Conservation (phyloP, 2,329 filamentous ascomycete species). For the Penicillium sp. region DNA sequence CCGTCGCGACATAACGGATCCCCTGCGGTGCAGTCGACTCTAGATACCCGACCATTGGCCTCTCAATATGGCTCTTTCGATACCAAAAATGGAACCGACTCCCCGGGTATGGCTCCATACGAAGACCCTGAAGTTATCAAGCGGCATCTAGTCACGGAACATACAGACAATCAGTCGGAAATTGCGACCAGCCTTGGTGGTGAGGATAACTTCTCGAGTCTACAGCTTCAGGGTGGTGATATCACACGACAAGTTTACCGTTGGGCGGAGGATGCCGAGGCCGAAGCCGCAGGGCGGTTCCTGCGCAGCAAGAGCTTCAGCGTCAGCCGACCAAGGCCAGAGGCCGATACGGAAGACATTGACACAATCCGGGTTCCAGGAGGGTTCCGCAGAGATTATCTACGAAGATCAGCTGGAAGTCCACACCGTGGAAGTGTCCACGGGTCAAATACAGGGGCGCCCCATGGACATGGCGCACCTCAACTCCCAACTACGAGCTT, state of each 20-base stretch:
- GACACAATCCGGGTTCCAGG: slow-evolving; percentile 89
- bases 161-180: slow-evolving; percentile 33
- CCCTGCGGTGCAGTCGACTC: slow-evolving; percentile 53
- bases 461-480: slow-evolving; percentile 43
- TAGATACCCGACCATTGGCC: slow-evolving; percentile 53
- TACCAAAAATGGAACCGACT: slow-evolving; percentile 46
- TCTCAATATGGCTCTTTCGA: slow-evolving; percentile 88
- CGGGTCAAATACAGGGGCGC: slow-evolving; percentile 39
- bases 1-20: slow-evolving; percentile 57
- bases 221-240: slow-evolving; percentile 90
- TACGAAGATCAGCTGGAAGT: slow-evolving; percentile 72
- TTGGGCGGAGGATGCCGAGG: slow-evolving; percentile 87
- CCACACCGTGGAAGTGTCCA: slow-evolving; percentile 51
- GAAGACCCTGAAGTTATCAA: slow-evolving; percentile 92
- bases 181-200: slow-evolving; percentile 44
- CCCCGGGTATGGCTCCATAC: slow-evolving; percentile 54
- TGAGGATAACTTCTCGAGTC: slow-evolving; percentile 86
- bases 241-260: slow-evolving; percentile 93
- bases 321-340: slow-evolving; percentile 71
- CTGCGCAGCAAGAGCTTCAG: slow-evolving; percentile 88
- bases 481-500: slow-evolving; percentile 87
- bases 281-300: slow-evolving; percentile 57
- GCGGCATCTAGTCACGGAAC: slow-evolving; percentile 69
- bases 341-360: slow-evolving; percentile 79
- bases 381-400: slow-evolving; percentile 86